Evolutionary conservation across 192 early-diverging fungal species (phyloP).

Genomic region (Linnemannia hyalina): DNA sequence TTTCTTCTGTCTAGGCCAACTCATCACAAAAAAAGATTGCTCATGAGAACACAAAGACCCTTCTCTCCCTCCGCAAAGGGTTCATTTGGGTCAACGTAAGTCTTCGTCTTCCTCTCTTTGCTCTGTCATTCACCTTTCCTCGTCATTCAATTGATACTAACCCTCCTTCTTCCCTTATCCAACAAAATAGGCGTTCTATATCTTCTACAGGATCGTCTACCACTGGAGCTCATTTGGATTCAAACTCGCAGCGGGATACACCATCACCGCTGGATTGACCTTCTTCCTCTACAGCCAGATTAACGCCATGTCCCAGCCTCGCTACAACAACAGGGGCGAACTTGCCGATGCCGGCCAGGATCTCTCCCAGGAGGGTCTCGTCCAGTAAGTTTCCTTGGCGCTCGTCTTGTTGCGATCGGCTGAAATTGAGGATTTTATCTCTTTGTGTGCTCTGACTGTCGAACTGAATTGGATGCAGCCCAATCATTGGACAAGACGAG

Average conservation of each 20-base stretch:
- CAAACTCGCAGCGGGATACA: constrained; percentile 57
- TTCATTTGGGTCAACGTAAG: constrained; percentile 67
- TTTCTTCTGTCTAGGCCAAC: constrained; percentile 65
- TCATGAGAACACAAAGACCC: constrained; percentile 65
- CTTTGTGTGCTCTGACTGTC: neutral
- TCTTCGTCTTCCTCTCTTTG: neutral
- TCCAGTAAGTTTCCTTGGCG: constrained; percentile 56
- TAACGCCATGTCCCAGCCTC: constrained; percentile 59
- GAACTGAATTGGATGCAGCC: neutral
- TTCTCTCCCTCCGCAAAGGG: constrained; percentile 64
- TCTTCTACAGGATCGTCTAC: constrained; percentile 67
- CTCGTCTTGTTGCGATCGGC: neutral
- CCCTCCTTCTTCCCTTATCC: neutral
- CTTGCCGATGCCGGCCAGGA: constrained; percentile 63
- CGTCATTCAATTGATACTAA: neutral
- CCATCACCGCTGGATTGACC: constrained; percentile 59
- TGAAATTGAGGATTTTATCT: neutral
- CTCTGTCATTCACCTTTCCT: neutral
- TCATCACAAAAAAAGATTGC: constrained; percentile 74
- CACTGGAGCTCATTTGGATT: constrained; percentile 65
- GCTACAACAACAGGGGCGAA: constrained; percentile 57
- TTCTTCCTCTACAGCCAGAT: constrained; percentile 65
- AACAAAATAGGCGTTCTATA: constrained; percentile 60
- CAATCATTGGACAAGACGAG: neutral
- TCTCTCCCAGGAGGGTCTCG: constrained; percentile 65